Evolutionary conservation across 78 protist genomes (phyloP).

Genomic region (Monosiga brevicollis): DNA sequence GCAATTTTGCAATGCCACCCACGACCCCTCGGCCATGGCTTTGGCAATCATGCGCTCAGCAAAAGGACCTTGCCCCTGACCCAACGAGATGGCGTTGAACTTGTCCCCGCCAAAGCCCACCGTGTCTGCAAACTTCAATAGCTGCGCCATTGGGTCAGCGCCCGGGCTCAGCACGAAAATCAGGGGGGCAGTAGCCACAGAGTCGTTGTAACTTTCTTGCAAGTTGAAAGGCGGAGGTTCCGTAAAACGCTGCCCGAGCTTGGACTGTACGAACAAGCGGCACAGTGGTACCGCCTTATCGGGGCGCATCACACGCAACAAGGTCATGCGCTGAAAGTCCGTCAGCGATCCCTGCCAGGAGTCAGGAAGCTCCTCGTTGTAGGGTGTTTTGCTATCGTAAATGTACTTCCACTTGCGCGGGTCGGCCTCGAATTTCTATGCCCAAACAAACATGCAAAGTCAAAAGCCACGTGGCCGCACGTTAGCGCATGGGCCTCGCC

Average conservation of each 20-base stretch:
- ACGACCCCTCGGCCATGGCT: conserved; percentile 30
- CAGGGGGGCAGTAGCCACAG: conserved; percentile 55
- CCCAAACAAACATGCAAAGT: conserved; percentile 44
- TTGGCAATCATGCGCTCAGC: conserved; percentile 24
- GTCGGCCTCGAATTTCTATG: not conserved
- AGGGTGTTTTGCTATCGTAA: conserved; percentile 28
- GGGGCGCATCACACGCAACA: conserved; percentile 63
- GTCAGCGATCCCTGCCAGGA: not conserved
- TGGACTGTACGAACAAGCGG: not conserved
- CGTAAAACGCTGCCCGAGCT: conserved; percentile 46
- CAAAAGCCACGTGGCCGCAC: no score
- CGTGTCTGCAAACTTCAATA: not conserved
- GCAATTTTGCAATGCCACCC: conserved; percentile 71
- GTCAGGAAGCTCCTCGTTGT: not conserved
- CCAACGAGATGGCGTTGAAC: conserved; percentile 12
- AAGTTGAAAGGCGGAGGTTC: conserved; percentile 76
- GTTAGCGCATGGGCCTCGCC: no score
- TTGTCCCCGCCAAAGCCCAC: not conserved
- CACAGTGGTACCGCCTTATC: conserved; percentile 44
- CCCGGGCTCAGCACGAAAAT: conserved; percentile 76
- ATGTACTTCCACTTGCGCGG: conserved; percentile 6
- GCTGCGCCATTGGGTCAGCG: conserved; percentile 63
- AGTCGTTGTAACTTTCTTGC: conserved; percentile 42
- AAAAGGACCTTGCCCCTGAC: conserved; percentile 51
- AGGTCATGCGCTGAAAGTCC: conserved; percentile 38